Percentiles rank a stretch among this genome's conserved stretches.
Conservation (phyloP, 305 asterid genomes). For the Fraxinus paxiana region DNA sequence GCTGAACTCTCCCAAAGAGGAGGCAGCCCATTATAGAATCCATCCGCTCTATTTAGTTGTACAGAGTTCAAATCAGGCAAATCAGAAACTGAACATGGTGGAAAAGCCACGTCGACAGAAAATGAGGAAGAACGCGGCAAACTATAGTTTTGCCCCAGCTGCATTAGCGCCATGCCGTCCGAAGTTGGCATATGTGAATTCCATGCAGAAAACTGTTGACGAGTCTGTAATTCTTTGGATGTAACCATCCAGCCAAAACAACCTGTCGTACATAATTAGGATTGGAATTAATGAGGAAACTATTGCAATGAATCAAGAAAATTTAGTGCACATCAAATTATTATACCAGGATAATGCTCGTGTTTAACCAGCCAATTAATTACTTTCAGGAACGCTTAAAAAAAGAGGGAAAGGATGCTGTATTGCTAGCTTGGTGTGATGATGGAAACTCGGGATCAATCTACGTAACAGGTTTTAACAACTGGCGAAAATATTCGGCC, state of each 20-base stretch:
- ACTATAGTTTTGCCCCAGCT: constrained; percentile 31
- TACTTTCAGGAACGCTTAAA: constrained; percentile 28
- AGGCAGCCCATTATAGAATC: constrained; percentile 16
- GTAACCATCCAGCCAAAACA: constrained; percentile 45
- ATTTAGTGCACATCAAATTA: not conserved
- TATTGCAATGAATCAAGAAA: constrained; percentile 20
- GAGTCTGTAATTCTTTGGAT: constrained; percentile 28
- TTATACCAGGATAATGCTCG: constrained; percentile 42
- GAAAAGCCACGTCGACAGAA: constrained; percentile 26
- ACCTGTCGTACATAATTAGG: constrained; percentile 30
- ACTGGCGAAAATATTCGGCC: constrained; percentile 88
- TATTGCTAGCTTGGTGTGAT: constrained; percentile 38
- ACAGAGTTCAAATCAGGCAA: constrained; percentile 25
- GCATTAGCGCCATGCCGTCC: constrained; percentile 38
- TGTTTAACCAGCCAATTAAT: constrained; percentile 27
- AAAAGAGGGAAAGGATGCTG: constrained; percentile 24
- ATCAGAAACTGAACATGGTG: constrained; percentile 21
- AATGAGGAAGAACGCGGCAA: constrained; percentile 30
- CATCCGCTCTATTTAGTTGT: constrained; percentile 30
- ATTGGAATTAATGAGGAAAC: constrained; percentile 11
- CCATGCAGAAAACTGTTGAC: constrained; percentile 41
- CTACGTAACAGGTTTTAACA: constrained; percentile 95
- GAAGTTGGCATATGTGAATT: constrained; percentile 27
- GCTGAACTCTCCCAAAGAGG: constrained; percentile 8
- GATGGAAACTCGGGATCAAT: constrained; percentile 30